Base-by-base conservation (phyloP, 352 stramenopile species). In the Pythium angustatum region DNA sequence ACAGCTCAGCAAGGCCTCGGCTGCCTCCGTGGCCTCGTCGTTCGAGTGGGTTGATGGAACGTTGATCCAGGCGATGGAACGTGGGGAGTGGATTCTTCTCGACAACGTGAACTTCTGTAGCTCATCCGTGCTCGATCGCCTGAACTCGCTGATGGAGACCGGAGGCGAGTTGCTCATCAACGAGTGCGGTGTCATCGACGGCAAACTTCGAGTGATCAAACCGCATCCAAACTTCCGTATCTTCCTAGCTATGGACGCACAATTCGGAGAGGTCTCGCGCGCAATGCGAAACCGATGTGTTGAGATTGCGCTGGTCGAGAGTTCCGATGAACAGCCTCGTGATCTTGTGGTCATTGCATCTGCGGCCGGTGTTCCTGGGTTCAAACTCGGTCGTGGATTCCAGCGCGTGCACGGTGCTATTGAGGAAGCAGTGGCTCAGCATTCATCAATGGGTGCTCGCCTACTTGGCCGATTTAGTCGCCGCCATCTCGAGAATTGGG, bases 261-360 rank as follows among this genome's bases (percentile, higher is more conserved):
- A 93, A 45, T 97, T 88, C 53, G 90, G 91, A 27, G 98, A 99
- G 85, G 90, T 99, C 14, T 99, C 96, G 21, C 93, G 98, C 52
- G 98, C 98, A 12, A 99, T 99, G 98, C 83, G 98, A 58, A 99
- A 99, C 76, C 93, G 98, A 30, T 99, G 98, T 77, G 89, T 99
- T 24, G 98, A 99, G 78, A 90, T 99, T 40, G 94, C 81, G 1
- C 33, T 75, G 28, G 34, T 75, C 5, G 64, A 66, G 22, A 28
- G 9, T 14, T 62, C 75, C 1, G 81, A 91, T 9, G 69, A 77
- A 28, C 69, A 82, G 58, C 71, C 79, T 36, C 59, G 91, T 3
- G 87, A 94, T 57, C 61, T 91, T n/a, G 74, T 91, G 8, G 81
- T 79, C 30, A 81, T 96, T 17, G 72, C 85, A 1, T 51, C 73